Conservation (phyloP, 1,284 basidiomycete species). For the Crucibulum parvulum region DNA sequence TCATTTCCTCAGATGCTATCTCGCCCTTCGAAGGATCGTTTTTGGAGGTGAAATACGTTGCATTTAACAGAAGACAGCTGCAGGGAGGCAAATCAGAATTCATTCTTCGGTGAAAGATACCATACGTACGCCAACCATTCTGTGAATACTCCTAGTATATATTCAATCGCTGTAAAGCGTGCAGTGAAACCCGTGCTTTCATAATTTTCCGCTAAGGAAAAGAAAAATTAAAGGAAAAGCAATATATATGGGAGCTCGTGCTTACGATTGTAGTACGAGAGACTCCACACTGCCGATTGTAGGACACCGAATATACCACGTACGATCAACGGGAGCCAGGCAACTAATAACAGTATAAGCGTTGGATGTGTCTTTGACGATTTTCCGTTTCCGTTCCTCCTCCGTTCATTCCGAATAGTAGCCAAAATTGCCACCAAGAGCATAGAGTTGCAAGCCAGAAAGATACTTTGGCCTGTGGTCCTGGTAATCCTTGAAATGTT, state of each 20-base stretch:
- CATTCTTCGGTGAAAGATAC: not conserved
- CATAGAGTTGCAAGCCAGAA: conserved; percentile 30
- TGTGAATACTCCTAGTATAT: conserved; percentile 35
- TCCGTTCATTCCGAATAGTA: conserved; percentile 24
- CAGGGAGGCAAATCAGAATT: not conserved
- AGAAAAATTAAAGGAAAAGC: conserved; percentile 12
- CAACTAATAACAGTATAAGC: conserved; percentile 27
- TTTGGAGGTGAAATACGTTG: conserved; percentile 18
- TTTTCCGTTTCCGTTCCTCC: conserved; percentile 1
- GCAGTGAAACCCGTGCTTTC: conserved; percentile 27
- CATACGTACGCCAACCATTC: conserved; percentile 32
- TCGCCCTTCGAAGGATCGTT: conserved; percentile 14
- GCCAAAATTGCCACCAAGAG: conserved; percentile 27
- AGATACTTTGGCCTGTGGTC: conserved; percentile 35
- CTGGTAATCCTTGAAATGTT: conserved; percentile 28
- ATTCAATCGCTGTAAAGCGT: conserved; percentile 36
- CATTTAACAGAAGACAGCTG: conserved; percentile 15
- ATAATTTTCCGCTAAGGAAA: conserved; percentile 29
- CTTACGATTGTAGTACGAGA: conserved; percentile 15
- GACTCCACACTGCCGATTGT: conserved; percentile 18
- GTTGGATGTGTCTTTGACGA: conserved; percentile 27
- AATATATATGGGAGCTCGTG: not conserved
- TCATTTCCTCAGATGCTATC: too few species aligned
- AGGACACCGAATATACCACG: conserved; percentile 41
- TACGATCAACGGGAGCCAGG: conserved; percentile 36